A percentile compares a stretch with the other conserved stretches of the same genome.
These are phyloP conservation scores for Microbotryomycetes sp. DNA, from an alignment of 1,284 basidiomycete genomes.

Conservation along the genomic window DNA sequence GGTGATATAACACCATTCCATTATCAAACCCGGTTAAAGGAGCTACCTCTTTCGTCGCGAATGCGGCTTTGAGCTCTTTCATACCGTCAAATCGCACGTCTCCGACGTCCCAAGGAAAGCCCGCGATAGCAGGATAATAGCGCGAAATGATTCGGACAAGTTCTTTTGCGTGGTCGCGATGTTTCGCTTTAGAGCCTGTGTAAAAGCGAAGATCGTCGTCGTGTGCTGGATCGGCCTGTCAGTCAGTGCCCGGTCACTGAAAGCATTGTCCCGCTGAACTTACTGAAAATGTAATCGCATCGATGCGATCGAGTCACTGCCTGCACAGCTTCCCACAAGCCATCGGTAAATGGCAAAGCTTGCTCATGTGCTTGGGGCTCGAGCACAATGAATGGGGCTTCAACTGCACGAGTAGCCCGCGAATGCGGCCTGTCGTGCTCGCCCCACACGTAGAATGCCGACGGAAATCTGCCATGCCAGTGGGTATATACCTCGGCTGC, in stretches of 20 bases:
- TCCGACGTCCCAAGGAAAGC: constrained; percentile 10
- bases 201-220: not conserved
- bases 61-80: not conserved
- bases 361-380: not conserved
- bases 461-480: not conserved
- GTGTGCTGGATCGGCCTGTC: not conserved
- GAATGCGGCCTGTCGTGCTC: not conserved
- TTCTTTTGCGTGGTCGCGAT: not conserved
- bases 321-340: constrained; percentile 1
- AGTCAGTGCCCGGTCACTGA: not conserved
- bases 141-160: not conserved
- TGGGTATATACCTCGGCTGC: not conserved
- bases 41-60: not conserved
- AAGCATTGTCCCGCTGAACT: not conserved
- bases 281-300: constrained; percentile 5
- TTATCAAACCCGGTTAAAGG: not conserved
- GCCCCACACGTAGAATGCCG: not conserved
- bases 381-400: not conserved
- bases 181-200: not conserved
- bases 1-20: not conserved
- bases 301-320: not conserved
- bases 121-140: constrained; percentile 1
- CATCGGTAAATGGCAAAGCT: constrained; percentile 3
- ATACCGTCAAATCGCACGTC: constrained; percentile 7
- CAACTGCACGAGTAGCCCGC: too few relatives aligned